phyloP scores from a whole-genome alignment of 2,329 filamentous ascomycete genomes.

The Pseudogymnoascus sp. region DNA sequence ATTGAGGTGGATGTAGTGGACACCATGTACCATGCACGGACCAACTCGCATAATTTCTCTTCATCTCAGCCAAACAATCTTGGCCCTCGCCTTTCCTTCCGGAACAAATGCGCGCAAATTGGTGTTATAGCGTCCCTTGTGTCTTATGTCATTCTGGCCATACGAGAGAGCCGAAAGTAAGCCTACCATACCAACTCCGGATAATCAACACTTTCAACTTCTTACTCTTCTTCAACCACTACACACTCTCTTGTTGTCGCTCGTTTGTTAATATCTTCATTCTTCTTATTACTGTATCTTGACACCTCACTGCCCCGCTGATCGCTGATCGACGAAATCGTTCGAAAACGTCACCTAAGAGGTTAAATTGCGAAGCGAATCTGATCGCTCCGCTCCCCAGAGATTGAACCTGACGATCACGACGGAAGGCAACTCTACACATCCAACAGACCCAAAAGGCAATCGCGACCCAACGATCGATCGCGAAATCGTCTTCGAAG shows the following conservation, averaged over 20 bases:
- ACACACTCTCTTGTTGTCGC: not conserved
- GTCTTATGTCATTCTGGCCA: slow-evolving; percentile 7
- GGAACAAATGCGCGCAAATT: slow-evolving; percentile 1
- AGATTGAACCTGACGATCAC: slow-evolving; percentile 6
- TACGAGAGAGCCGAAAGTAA: not conserved
- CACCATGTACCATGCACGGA: not conserved
- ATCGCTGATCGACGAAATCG: not conserved
- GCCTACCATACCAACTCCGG: not conserved
- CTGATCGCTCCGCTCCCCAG: not conserved
- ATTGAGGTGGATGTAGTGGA: not conserved
- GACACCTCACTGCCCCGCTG: not conserved
- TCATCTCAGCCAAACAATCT: slow-evolving; percentile 4
- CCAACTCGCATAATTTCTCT: slow-evolving; percentile 7
- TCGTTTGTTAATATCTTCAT: not conserved
- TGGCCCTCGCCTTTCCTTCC: not conserved
- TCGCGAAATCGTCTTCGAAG: not conserved
- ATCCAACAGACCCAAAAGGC: not conserved
- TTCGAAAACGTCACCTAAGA: not conserved
- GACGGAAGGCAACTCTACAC: not conserved
- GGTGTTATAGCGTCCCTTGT: slow-evolving; percentile 8
- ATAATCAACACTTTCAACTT: not conserved
- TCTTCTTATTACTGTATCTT: not conserved
- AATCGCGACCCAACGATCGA: not conserved
- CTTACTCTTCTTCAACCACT: not conserved
- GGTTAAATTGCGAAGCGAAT: slow-evolving; percentile 4